Evolutionary conservation across 1,284 basidiomycete species (phyloP).

Genomic region (Rhodotorula sp.): DNA sequence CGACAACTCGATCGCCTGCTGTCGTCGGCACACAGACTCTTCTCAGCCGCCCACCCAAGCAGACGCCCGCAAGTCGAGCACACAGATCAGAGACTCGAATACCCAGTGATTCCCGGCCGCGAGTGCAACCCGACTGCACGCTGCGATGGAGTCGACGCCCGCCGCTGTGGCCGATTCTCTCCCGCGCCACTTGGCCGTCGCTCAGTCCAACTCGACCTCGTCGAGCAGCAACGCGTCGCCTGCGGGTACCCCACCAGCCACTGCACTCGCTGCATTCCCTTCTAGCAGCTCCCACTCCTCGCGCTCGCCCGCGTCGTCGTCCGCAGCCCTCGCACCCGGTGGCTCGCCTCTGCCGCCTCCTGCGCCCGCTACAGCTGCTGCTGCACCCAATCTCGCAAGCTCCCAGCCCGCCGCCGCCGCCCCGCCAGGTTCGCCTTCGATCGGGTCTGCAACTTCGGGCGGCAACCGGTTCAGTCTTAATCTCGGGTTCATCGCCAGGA

Average conservation of each 20-base stretch:
- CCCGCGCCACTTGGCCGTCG: slow-evolving; percentile 14
- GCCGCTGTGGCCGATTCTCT: slow-evolving; percentile 8
- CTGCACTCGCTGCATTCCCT: background rate
- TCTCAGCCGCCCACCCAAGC: too few species aligned
- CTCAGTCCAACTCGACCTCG: slow-evolving; percentile 12
- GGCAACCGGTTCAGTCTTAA: slow-evolving; percentile 38
- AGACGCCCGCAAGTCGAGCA: too few species aligned
- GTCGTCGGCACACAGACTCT: too few species aligned
- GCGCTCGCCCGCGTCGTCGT: background rate
- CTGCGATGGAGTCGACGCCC: background rate
- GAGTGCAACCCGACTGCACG: background rate
- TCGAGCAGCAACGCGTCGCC: slow-evolving; percentile 8
- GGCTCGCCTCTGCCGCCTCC: background rate
- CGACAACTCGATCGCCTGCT: too few species aligned
- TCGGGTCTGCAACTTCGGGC: background rate
- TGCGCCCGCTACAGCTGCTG: background rate
- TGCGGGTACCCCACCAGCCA: slow-evolving; percentile 11
- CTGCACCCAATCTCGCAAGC: slow-evolving; percentile 1
- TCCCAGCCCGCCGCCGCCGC: too few species aligned
- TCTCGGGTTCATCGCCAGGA: slow-evolving; percentile 33
- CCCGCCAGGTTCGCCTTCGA: slow-evolving; percentile 17
- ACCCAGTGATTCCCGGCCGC: background rate
- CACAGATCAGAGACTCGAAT: too few species aligned
- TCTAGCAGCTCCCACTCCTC: background rate
- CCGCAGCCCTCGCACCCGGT: slow-evolving; percentile 1